These are phyloP conservation scores for Lipomyces sp. DNA, from an alignment of 805 yeast genomes.

Conservation along the genomic window DNA sequence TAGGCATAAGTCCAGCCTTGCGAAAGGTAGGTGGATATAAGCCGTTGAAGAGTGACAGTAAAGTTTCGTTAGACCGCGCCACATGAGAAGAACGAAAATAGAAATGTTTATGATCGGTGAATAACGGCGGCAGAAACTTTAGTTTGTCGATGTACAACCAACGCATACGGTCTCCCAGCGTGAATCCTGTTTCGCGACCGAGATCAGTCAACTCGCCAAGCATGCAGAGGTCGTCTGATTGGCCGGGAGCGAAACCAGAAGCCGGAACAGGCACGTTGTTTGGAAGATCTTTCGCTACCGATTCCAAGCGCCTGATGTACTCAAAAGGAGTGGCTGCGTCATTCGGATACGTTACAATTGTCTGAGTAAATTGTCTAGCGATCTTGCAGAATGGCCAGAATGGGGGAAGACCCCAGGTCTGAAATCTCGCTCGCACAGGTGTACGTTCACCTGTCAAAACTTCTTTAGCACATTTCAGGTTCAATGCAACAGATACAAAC, in stretches of 20 bases:
- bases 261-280: slow-evolving; percentile 32
- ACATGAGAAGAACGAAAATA: slow-evolving; percentile 37
- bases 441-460: slow-evolving; percentile 34
- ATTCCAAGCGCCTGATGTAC: slow-evolving; percentile 32
- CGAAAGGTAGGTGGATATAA: slow-evolving; percentile 35
- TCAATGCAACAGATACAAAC: not conserved
- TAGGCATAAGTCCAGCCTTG: slow-evolving; percentile 23
- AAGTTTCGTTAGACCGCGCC: slow-evolving; percentile 35
- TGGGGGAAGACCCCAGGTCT: slow-evolving; percentile 35
- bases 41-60: slow-evolving; percentile 34
- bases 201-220: slow-evolving; percentile 37
- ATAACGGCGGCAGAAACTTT: slow-evolving; percentile 28
- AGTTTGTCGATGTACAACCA: slow-evolving; percentile 33
- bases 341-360: slow-evolving; percentile 32
- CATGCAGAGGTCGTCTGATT: slow-evolving; percentile 29
- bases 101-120: slow-evolving; percentile 22
- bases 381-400: slow-evolving; percentile 36
- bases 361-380: slow-evolving; percentile 30
- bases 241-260: slow-evolving; percentile 24
- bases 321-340: slow-evolving; percentile 29
- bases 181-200: slow-evolving; percentile 35
- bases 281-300: slow-evolving; percentile 32
- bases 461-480: not conserved
- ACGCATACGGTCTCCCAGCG: slow-evolving; percentile 34
- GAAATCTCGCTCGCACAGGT: slow-evolving; percentile 38